Evolutionary conservation across 2,329 filamentous ascomycete genomes (phyloP), one percentile per base, ranked within the genome.

Genomic region (Aurifilum marmelostoma): DNA sequence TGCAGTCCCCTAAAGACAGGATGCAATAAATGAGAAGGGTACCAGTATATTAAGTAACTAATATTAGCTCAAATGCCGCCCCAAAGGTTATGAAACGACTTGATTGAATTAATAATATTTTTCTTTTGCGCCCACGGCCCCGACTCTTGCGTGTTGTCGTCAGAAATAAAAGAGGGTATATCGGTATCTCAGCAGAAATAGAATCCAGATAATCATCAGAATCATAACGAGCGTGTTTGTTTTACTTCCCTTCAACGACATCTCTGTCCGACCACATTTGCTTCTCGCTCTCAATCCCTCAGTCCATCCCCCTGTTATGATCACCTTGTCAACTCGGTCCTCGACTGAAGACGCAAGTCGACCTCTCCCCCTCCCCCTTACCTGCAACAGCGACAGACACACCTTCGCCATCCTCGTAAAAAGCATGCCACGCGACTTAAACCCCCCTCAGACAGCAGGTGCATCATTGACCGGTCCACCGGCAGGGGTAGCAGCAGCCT

Each of bases 401-500:
- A n/a, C n/a, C n/a, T n/a, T 37, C 27, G 27, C 18, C 52, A 18
- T 24, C 7, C 5, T 54, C 24, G 27, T n/a, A n/a, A n/a, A n/a
- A n/a, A n/a, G n/a, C n/a, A n/a, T n/a, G 52, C 52, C 16, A 24
- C 14, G 3, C 32, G 52, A 16, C 24, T 34, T 39, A 11, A 39
- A 39, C 4, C 8, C 16, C 4, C 8, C 16, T 21, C 69, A 71
- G 2, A 61, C 70, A 16, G 65, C 54, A 29, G 59, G 18, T 9
- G 11, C 18, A 16, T 27, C 59, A 29, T 16, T 16, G 11, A 27
- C 34, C 1, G 71, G 65, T 8, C 73, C 74, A n/a, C 75, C 71
- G 6, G 73, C 69, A 3, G 73, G 59, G 9, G 74, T 71, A 37
- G 75, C 71, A 6, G 77, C 56, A 60, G 56, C 29, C 6, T n/a